Conservation (phyloP, 257 asterid species). For the Nemophila menziesii region DNA sequence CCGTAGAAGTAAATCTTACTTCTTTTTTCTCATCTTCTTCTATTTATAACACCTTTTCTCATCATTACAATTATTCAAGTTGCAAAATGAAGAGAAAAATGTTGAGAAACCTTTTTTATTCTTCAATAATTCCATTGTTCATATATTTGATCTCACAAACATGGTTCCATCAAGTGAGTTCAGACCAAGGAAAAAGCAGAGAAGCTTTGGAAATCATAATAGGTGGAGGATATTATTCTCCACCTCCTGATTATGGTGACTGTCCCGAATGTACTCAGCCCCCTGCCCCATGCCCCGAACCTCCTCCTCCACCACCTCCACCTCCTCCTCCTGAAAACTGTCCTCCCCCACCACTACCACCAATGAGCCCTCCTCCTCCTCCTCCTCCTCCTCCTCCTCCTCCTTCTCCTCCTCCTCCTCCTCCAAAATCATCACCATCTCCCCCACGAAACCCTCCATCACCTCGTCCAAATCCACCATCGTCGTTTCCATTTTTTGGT, state of each 20-base stretch:
- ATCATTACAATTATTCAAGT: background rate
- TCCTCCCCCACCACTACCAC: background rate
- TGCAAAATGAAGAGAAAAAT: conserved; percentile 16
- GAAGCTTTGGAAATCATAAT: conserved; percentile 22
- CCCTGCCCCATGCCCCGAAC: background rate
- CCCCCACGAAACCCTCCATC: background rate
- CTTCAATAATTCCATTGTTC: conserved; percentile 3
- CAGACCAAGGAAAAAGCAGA: conserved; percentile 8
- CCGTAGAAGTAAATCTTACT: too few relatives aligned
- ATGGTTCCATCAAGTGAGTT: conserved; percentile 9
- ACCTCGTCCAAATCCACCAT: conserved; percentile 2
- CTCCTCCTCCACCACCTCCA: conserved; percentile 9
- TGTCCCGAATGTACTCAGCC: conserved; percentile 20
- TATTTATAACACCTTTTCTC: background rate
- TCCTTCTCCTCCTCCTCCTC: background rate
- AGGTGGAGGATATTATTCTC: conserved; percentile 21
- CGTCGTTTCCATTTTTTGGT: background rate
- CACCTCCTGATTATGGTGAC: conserved; percentile 17
- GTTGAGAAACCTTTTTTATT: background rate
- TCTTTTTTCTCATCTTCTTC: background rate
- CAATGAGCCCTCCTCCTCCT: background rate
- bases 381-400: background rate
- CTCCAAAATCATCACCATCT: background rate
- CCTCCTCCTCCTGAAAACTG: background rate
- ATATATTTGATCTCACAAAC: conserved; percentile 14